Evolutionary conservation across 805 yeast genomes (phyloP), one percentile per base, ranked within the genome.

Genomic region (Trichomonascus vanleenenianus): DNA sequence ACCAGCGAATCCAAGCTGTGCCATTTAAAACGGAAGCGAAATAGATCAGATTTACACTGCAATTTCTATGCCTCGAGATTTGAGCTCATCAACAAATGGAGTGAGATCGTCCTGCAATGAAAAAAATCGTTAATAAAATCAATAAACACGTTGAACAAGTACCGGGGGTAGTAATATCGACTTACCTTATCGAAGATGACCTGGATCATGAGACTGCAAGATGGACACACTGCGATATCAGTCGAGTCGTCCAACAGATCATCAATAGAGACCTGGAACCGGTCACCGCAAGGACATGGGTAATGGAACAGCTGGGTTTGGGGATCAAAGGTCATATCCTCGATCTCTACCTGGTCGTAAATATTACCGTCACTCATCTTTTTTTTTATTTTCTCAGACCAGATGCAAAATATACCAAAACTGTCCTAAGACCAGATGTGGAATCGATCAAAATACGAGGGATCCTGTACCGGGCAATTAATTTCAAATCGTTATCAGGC

Each of bases 261-360:
- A 56, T 83, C 93, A 42, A 88, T 71, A 27, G 78, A 71, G 22
- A 93, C 85, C 59, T 91, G 95, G 65, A 93, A 93, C 58, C 80
- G 74, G 64, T 93, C 98, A 8, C 98, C 98, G 65, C 98, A 93
- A 1, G 98, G 98, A 71, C 98, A 93, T 3, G 98, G 98, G 58
- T 89, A 91, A 42, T 87, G 83, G 66, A 89, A 86, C 20, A 86
- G 65, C 62, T 84, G 88, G 11, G 84, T 78, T n/a, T 69, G 71
- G 2, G 89, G 78, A 62, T 93, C 97, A 61, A 78, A 93, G 2
- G 88, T 81, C 80, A 93, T 89, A 63, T 93, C 98, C 65, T 93
- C 98, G 43, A 93, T 93, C 70, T 93, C 98, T 46, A 93, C 81
- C 62, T 93, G 94, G 64, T 93, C 98, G 65, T 93, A 93, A 30